Evolutionary conservation across 371 early-diverging fungal genomes (phyloP), one percentile per base, ranked within the genome.

Genomic region (Conidiobolus incongruus): DNA sequence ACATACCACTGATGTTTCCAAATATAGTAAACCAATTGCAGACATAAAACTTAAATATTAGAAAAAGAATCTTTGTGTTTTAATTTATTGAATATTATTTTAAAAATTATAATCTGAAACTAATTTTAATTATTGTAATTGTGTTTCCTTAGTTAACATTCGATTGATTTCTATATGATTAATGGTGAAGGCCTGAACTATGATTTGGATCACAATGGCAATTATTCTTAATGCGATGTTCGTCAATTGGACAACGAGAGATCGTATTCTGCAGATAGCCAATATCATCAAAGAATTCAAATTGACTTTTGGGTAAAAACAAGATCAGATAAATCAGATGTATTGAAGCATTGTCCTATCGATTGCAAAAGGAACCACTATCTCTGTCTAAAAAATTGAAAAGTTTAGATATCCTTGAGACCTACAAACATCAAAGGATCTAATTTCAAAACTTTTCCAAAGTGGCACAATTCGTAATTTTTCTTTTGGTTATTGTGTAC

Each of bases 391-490:
- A 55, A 47, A 67, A 75, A 15, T 85, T 66, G 55, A 95, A 94
- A 66, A 87, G 10, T 58, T 55, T 15, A 53, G 47, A 51, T 90
- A 93, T 28, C 58, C 65, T 11, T 62, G 52, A n/a, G 66, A 58
- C 47, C 89, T 64, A 49, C 77, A 75, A 52, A 88, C 79, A 16
- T 74, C 66, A 49, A 94, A 63, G 51, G 70, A 70, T 12, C 63
- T 93, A 42, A 95, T 86, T 57, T 93, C 94, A 66, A 95, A 94
- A 51, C 91, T 95, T 30, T 81, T 79, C 94, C 95, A 92, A 91
- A 94, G 48, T 93, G 93, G 51, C 91, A 88, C 11, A 57, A 47
- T 29, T 54, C 52, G 42, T 52, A 58, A 7, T 32, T 47, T 32
- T 52, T 17, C 8, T 47, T 51, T 0, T 42, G 47, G 24, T 52